Percentiles rank a stretch among this genome's conserved stretches.
Evolutionary conservation across 2,329 filamentous ascomycete species (phyloP).

Genomic region (Alternaria triticina): DNA sequence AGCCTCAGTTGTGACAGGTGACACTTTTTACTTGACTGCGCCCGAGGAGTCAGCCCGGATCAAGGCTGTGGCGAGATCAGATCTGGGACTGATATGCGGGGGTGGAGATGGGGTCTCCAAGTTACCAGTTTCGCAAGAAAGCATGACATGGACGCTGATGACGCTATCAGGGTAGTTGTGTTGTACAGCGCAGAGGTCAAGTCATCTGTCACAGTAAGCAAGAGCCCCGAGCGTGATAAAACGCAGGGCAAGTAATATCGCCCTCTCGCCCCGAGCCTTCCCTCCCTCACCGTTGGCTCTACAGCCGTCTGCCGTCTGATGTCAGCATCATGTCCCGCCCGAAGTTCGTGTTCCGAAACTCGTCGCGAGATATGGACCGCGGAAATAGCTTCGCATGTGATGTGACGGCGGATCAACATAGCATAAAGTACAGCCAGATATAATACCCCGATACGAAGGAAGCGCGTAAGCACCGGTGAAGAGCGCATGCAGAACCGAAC

Average conservation of each 20-base stretch:
- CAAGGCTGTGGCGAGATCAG: background rate
- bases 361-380: background rate
- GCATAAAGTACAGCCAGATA: background rate
- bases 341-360: background rate
- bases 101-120: background rate
- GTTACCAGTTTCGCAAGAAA: background rate
- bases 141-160: background rate
- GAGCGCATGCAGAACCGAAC: background rate
- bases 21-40: background rate
- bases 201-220: background rate
- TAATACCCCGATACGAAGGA: background rate
- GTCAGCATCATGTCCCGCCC: slow-evolving; percentile 13
- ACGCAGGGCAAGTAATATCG: background rate
- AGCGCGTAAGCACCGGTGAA: background rate
- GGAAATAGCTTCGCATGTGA: background rate
- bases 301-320: slow-evolving; percentile 12
- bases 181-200: background rate
- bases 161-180: background rate
- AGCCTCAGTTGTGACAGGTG: background rate
- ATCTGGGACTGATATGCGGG: slow-evolving; percentile 6
- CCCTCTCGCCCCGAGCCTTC: slow-evolving; percentile 12
- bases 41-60: background rate
- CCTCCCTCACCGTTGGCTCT: slow-evolving; percentile 16
- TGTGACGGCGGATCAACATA: background rate
- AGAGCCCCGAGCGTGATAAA: background rate